A percentile compares a stretch with the other conserved stretches of the same genome.
These are phyloP conservation scores for Aureoboletus auriporus DNA, from an alignment of 768 basidiomycete species.

Conservation along the genomic window DNA sequence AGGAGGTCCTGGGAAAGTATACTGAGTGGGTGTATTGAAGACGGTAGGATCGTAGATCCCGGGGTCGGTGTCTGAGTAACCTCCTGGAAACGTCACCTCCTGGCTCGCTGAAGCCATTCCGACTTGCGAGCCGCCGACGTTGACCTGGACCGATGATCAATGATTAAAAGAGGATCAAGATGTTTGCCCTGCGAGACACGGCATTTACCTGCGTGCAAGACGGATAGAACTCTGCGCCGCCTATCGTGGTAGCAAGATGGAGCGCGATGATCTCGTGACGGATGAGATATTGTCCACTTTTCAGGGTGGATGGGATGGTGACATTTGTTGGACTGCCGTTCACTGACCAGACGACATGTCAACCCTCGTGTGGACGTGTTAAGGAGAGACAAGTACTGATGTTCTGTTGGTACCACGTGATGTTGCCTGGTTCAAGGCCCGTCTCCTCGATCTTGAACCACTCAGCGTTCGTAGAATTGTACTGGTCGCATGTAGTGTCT, in stretches of 20 bases:
- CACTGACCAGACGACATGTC: constrained; percentile 26
- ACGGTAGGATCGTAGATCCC: constrained; percentile 59
- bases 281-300: constrained; percentile 68
- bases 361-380: not conserved
- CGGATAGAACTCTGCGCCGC: constrained; percentile 80
- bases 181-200: not conserved
- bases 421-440: constrained; percentile 36
- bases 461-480: constrained; percentile 51
- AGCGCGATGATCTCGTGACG: constrained; percentile 81
- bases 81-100: constrained; percentile 68
- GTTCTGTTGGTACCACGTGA: constrained; percentile 49
- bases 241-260: constrained; percentile 51
- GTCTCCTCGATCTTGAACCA: constrained; percentile 74
- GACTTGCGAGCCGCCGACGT: constrained; percentile 49
- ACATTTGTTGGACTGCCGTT: constrained; percentile 38
- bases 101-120: constrained; percentile 44
- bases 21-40: constrained; percentile 28
- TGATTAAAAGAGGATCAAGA: not conserved
- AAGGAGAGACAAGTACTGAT: constrained; percentile 40
- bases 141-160: constrained; percentile 34
- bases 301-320: constrained; percentile 47
- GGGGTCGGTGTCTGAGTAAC: constrained; percentile 64
- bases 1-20: constrained; percentile 53
- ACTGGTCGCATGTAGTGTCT: constrained; percentile 51
- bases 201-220: constrained; percentile 49